Evolutionary conservation across 1,284 basidiomycete species (phyloP).

Genomic region (Blastosporella zonata): DNA sequence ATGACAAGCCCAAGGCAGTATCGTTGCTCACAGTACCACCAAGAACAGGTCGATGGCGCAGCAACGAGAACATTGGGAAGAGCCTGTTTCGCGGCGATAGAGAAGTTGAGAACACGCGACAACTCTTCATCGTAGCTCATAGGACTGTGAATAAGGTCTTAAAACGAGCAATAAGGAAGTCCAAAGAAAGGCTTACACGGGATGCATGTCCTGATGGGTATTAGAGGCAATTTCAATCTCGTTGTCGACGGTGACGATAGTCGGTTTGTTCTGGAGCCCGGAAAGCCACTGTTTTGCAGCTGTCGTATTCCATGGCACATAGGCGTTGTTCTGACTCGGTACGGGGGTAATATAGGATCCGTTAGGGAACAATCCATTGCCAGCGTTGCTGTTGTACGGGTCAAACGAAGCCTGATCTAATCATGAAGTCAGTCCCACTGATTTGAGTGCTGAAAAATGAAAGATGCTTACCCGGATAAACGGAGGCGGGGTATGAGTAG

Average conservation of each 20-base stretch:
- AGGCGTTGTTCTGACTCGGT: conserved; percentile 34
- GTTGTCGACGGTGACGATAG: conserved; percentile 46
- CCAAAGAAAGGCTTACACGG: conserved; percentile 28
- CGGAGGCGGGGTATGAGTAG: conserved; percentile 42
- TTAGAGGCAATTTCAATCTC: conserved; percentile 51
- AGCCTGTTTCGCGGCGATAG: conserved; percentile 40
- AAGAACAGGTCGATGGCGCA: conserved; percentile 47
- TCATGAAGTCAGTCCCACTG: neutral
- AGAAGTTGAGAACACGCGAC: conserved; percentile 38
- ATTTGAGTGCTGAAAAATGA: neutral
- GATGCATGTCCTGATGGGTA: conserved; percentile 54
- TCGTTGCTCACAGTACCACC: conserved; percentile 52
- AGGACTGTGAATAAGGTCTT: conserved; percentile 20
- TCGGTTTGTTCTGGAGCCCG: conserved; percentile 42
- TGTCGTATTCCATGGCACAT: conserved; percentile 45
- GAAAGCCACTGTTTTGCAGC: conserved; percentile 40
- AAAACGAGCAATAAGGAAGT: neutral
- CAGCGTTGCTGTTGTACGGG: conserved; percentile 45
- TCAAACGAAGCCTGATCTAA: conserved; percentile 42
- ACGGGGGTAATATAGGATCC: conserved; percentile 39
- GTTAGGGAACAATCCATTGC: conserved; percentile 42
- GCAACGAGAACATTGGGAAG: conserved; percentile 41
- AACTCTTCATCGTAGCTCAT: conserved; percentile 50
- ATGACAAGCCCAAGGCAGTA: no score
- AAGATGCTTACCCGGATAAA: conserved; percentile 37